Percentiles rank a stretch among this genome's conserved stretches.
These are phyloP conservation scores for Cordyceps tenuipes DNA, from an alignment of 2,329 filamentous ascomycete genomes.

Conservation along the genomic window DNA sequence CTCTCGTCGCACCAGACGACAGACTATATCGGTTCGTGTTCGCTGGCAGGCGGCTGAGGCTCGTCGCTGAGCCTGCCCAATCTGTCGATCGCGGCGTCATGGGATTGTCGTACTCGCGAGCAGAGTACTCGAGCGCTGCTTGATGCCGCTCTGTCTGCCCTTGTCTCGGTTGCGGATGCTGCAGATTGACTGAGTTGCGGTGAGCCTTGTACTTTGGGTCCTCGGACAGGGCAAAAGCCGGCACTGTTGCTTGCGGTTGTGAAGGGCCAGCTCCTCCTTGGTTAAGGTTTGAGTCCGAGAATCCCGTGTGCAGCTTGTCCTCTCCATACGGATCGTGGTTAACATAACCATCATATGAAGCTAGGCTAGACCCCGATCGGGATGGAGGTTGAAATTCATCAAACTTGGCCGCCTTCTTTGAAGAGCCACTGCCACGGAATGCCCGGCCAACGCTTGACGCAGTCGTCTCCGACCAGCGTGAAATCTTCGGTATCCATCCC, in stretches of 20 bases:
- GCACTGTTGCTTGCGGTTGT: not conserved
- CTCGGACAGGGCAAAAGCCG: slow-evolving; percentile 28
- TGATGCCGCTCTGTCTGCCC: slow-evolving; percentile 69
- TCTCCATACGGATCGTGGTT: slow-evolving; percentile 47
- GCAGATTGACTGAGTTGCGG: slow-evolving; percentile 69
- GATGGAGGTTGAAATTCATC: slow-evolving; percentile 54
- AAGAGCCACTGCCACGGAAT: slow-evolving; percentile 57
- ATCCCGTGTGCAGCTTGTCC: slow-evolving; percentile 52
- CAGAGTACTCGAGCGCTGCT: slow-evolving; percentile 64
- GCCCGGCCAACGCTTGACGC: slow-evolving; percentile 76
- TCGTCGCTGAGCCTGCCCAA: slow-evolving; percentile 54
- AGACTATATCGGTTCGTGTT: slow-evolving; percentile 41
- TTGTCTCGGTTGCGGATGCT: slow-evolving; percentile 69
- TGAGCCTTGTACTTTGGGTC: slow-evolving; percentile 78
- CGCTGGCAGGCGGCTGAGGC: slow-evolving; percentile 43
- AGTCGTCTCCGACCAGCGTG: slow-evolving; percentile 95
- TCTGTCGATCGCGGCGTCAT: slow-evolving; percentile 53
- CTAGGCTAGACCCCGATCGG: slow-evolving; percentile 68
- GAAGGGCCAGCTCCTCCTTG: slow-evolving; percentile 12
- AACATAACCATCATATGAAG: slow-evolving; percentile 52
- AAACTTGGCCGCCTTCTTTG: slow-evolving; percentile 50
- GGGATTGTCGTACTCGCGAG: slow-evolving; percentile 56
- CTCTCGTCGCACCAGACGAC: slow-evolving; percentile 27
- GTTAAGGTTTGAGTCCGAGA: slow-evolving; percentile 43
- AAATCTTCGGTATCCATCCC: slow-evolving; percentile 80